Percentiles rank a stretch among this genome's conserved stretches.
Evolutionary conservation across 305 asterid genomes (phyloP).

Genomic region (Ruellia speciosa): DNA sequence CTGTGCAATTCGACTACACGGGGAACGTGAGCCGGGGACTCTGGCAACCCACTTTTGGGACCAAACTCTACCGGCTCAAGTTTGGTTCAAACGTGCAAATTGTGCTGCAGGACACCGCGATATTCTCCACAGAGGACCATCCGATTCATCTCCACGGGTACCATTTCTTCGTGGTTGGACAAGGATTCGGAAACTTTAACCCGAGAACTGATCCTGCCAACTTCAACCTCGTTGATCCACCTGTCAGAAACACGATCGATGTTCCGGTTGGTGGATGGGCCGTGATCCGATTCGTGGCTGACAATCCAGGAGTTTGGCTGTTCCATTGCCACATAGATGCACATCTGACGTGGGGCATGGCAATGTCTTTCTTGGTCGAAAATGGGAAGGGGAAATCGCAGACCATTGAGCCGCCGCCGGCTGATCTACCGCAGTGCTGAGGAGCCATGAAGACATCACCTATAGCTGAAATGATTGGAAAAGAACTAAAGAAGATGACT

Average conservation of each 20-base stretch:
- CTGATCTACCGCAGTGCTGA: slow-evolving; percentile 39
- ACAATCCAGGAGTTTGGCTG: slow-evolving; percentile 35
- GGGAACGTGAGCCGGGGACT: slow-evolving; percentile 1
- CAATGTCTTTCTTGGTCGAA: slow-evolving; percentile 33
- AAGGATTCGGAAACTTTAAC: slow-evolving; percentile 1
- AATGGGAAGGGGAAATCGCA: slow-evolving; percentile 34
- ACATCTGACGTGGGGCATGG: slow-evolving; percentile 42
- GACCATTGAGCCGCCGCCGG: slow-evolving; percentile 31
- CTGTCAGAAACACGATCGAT: background rate
- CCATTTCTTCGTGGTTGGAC: slow-evolving; percentile 21
- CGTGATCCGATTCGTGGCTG: slow-evolving; percentile 24
- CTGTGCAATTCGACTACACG: background rate
- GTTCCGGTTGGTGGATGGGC: slow-evolving; percentile 26
- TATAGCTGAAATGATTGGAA: too few relatives aligned
- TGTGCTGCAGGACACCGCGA: background rate
- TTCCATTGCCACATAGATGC: slow-evolving; percentile 50
- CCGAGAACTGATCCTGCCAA: background rate
- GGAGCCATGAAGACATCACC: background rate
- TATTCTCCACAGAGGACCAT: background rate
- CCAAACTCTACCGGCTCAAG: background rate
- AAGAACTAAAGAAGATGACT: too few relatives aligned
- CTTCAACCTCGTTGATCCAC: background rate
- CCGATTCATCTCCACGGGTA: slow-evolving; percentile 31
- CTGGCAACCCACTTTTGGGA: slow-evolving; percentile 13
- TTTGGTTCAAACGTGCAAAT: slow-evolving; percentile 1